Evolutionary conservation across 371 early-diverging fungal genomes (phyloP).

Genomic region (Encephalitozoon hellem): DNA sequence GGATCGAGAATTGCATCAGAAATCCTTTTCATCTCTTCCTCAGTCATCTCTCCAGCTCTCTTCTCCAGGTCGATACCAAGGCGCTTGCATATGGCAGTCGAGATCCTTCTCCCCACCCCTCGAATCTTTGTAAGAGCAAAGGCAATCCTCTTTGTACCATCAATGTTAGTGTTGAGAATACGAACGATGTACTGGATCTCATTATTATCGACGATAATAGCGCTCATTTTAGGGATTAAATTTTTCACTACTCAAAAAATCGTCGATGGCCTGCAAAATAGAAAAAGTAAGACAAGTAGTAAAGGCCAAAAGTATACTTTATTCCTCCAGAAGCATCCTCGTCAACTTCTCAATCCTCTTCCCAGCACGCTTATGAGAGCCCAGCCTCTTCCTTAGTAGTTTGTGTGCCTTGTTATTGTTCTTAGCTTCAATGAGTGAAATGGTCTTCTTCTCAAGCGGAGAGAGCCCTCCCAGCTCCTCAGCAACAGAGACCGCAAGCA

Average conservation of each 20-base stretch:
- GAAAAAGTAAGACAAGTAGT: neutral
- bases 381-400: constrained; percentile 60
- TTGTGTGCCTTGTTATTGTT: constrained; percentile 58
- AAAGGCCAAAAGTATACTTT: neutral
- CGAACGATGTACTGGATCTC: constrained; percentile 88
- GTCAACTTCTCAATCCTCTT: constrained; percentile 50
- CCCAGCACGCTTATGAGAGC: constrained; percentile 52
- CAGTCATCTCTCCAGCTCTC: constrained; percentile 88
- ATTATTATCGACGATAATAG: constrained; percentile 43
- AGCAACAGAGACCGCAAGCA: constrained; percentile 54
- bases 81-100: constrained; percentile 91
- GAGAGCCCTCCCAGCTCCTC: constrained; percentile 59
- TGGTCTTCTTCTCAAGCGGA: constrained; percentile 61
- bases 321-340: constrained; percentile 31
- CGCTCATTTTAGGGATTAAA: constrained; percentile 22
- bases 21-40: constrained; percentile 78
- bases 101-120: constrained; percentile 93
- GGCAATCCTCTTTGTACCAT: constrained; percentile 84
- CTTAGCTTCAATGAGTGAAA: constrained; percentile 57
- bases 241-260: neutral
- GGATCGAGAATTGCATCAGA: constrained; percentile 80
- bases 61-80: constrained; percentile 85
- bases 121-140: constrained; percentile 89
- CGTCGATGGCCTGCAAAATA: neutral
- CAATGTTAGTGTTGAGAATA: constrained; percentile 97